Percentiles rank a stretch among this genome's conserved stretches.
Evolutionary conservation across 805 yeast species (phyloP).

Genomic region (Kockiozyma suomiensis): DNA sequence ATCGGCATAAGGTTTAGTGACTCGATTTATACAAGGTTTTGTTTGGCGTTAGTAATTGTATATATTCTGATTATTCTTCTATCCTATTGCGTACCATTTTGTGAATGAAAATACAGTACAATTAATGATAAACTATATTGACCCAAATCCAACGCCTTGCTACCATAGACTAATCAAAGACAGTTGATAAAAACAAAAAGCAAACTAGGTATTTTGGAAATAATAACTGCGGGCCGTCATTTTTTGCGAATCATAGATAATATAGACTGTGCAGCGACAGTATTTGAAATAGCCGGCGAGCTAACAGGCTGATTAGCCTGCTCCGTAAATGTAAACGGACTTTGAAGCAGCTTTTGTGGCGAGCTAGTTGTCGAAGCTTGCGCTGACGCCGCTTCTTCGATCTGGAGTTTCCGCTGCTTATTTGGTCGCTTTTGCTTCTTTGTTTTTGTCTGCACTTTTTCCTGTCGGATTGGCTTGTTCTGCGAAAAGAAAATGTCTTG

Average conservation of each 20-base stretch:
- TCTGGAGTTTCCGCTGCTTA: not conserved
- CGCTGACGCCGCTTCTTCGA: not conserved
- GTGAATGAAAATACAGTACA: not conserved
- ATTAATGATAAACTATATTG: not conserved
- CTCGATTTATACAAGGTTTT: not conserved
- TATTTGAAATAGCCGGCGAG: not conserved
- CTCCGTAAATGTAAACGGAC: not conserved
- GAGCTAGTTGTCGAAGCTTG: not conserved
- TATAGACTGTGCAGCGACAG: conserved; percentile 25
- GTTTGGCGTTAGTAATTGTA: not conserved
- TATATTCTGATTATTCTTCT: not conserved
- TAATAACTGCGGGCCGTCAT: not conserved
- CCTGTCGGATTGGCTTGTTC: no score
- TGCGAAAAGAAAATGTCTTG: not conserved
- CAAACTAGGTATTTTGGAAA: no score
- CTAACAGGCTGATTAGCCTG: not conserved
- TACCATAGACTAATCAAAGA: not conserved
- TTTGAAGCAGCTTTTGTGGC: not conserved
- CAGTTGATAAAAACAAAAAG: not conserved
- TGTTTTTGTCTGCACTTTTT: not conserved
- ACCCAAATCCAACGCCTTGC: not conserved
- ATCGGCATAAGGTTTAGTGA: conserved; percentile 23
- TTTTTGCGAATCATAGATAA: conserved; percentile 18
- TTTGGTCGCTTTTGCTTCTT: conserved; percentile 5
- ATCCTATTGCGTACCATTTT: not conserved